Evolutionary conservation across 2,329 filamentous ascomycete genomes (phyloP).

Genomic region (Alternaria sp.): DNA sequence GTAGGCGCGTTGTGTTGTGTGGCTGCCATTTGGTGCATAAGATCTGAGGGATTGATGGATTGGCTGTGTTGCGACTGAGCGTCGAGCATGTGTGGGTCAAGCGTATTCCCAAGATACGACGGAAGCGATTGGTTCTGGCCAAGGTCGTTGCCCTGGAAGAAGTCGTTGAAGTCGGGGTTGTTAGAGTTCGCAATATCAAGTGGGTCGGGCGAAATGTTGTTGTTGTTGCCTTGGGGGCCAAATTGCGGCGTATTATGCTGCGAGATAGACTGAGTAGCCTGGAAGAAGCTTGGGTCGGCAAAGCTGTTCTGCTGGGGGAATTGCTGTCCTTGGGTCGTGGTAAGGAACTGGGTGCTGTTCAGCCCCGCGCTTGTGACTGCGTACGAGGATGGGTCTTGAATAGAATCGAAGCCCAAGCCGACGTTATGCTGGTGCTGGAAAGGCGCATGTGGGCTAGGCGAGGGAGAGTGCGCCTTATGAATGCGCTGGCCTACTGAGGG

Average conservation of each 20-base stretch:
- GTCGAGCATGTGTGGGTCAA: slow-evolving; percentile 56
- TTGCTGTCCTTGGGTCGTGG: slow-evolving; percentile 56
- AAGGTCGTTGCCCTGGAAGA: slow-evolving; percentile 67
- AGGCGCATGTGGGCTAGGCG: slow-evolving; percentile 67
- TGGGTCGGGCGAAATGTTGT: slow-evolving; percentile 48
- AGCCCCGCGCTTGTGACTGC: slow-evolving; percentile 48
- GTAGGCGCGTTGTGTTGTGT: slow-evolving; percentile 61
- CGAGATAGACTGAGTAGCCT: slow-evolving; percentile 49
- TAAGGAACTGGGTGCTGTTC: slow-evolving; percentile 52
- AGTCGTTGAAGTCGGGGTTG: slow-evolving; percentile 51
- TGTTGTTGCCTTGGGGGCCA: slow-evolving; percentile 51
- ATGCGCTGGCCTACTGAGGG: slow-evolving; percentile 65
- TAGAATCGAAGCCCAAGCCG: slow-evolving; percentile 51
- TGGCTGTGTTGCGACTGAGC: slow-evolving; percentile 53
- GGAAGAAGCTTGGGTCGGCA: slow-evolving; percentile 55
- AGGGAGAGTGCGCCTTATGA: slow-evolving; percentile 75
- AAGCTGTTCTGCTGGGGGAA: slow-evolving; percentile 54
- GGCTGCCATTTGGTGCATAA: slow-evolving; percentile 62
- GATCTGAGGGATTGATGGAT: slow-evolving; percentile 57
- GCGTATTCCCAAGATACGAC: slow-evolving; percentile 63
- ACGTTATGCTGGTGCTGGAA: slow-evolving; percentile 64
- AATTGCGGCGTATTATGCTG: slow-evolving; percentile 66
- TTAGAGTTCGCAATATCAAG: slow-evolving; percentile 44
- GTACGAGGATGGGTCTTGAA: slow-evolving; percentile 56
- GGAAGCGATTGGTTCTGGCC: slow-evolving; percentile 65